Base-by-base conservation (phyloP, 2,329 filamentous ascomycete genomes). In the Xylariaceae sp. region DNA sequence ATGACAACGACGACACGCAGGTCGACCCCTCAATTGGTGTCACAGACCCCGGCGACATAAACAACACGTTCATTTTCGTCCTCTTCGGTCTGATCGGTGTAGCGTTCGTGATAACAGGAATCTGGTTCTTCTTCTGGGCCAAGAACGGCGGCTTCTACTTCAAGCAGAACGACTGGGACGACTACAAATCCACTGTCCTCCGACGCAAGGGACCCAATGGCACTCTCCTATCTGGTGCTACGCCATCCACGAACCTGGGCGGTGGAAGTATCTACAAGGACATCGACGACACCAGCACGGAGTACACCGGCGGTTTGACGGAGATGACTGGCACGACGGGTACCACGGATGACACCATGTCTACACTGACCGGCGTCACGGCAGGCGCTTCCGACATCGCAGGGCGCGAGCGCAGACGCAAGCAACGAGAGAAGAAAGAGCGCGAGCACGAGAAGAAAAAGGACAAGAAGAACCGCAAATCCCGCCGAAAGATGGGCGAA, bases 61-160 rank as follows among this genome's bases (percentile, higher is more conserved):
- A 80, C 72, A 86, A 87, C 65, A 81, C 78, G 17, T 89, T 84
- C 53, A 84, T 96, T 63, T 89, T 97, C 66, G 86, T 87, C 1
- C 76, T 97, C 1, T 96, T 97, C 67, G 93, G 89, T 11, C 70
- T 97, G 16, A 83, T 97, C 47, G 90, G 89, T 33, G 84, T 85
- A 1, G 83, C 75, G 31, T 88, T 97, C 66, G 88, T 94, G 19
- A 53, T 89, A 3, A 81, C 78, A 0, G 82, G 80, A 19, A 90
- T 97, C 66, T 99, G 94, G 92, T 97, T 99, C 80, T 97, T 99
- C 81, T 96, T 96, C 80, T 95, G 90, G 88, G 93, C 93, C 51
- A 93, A 89, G 73, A 96, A 97, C 63, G 94, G 94, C 56, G 94
- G 94, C 13, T 97, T 97, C 75, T 76, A 88, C 58, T 97, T 91